Evolutionary conservation across 1,139 yeast species (phyloP).

Genomic region (Meyerozyma guilliermondii): DNA sequence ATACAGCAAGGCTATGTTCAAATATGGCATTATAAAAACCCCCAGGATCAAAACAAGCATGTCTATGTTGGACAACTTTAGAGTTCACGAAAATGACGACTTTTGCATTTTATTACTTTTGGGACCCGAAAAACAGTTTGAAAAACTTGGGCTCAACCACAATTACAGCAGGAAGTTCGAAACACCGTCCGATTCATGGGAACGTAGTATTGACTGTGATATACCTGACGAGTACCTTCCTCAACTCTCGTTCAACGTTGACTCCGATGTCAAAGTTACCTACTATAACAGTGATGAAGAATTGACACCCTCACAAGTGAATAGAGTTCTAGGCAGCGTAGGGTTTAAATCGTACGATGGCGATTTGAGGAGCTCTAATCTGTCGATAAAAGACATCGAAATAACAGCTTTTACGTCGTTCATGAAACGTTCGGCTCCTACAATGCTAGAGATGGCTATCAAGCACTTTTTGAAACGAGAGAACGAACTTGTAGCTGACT

Average conservation of each 20-base stretch:
- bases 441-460: constrained; percentile 25
- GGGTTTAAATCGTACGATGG: constrained; percentile 32
- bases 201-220: constrained; percentile 24
- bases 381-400: constrained; percentile 22
- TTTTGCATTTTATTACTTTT: constrained; percentile 22
- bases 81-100: constrained; percentile 17
- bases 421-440: constrained; percentile 35
- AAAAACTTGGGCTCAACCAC: constrained; percentile 8
- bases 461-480: constrained; percentile 5
- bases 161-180: constrained; percentile 20
- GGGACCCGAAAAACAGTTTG: constrained; percentile 20
- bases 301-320: constrained; percentile 4
- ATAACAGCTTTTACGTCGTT: constrained; percentile 53
- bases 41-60: constrained; percentile 32
- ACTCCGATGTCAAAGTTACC: constrained; percentile 12
- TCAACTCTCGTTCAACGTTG: constrained; percentile 11
- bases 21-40: constrained; percentile 37
- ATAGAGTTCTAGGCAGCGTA: constrained; percentile 37
- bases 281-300: background rate
- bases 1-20: constrained; percentile 40
- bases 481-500: constrained; percentile 4
- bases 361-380: background rate
- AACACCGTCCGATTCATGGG: constrained; percentile 11
- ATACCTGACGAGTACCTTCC: constrained; percentile 17
- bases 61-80: constrained; percentile 27